phyloP scores from a whole-genome alignment of 257 asterid genomes.

The Dorcoceras hygrometricum region DNA sequence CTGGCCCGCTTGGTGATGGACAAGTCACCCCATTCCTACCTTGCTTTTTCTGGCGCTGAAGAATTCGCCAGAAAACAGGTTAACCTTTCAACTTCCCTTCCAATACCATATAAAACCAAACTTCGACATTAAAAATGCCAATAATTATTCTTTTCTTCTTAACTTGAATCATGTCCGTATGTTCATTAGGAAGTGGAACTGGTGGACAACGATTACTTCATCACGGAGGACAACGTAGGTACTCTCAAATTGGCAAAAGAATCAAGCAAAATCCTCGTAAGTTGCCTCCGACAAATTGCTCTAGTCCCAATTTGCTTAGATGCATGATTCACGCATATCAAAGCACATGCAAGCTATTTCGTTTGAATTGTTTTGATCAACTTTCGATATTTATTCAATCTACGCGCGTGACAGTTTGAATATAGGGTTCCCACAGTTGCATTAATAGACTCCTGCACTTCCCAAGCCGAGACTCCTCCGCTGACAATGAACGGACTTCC shows the following conservation, averaged over 20 bases:
- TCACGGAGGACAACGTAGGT: constrained; percentile 85
- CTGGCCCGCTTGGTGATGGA: constrained; percentile 98
- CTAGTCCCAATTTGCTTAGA: too few relatives aligned
- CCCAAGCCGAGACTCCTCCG: constrained; percentile 55
- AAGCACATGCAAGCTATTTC: too few relatives aligned
- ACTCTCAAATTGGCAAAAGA: constrained; percentile 93
- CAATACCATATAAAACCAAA: too few relatives aligned
- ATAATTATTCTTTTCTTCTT: too few relatives aligned
- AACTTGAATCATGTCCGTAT: neutral
- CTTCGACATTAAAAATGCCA: too few relatives aligned
- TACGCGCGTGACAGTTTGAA: constrained; percentile 50
- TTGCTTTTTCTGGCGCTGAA: constrained; percentile 88
- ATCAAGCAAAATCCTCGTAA: constrained; percentile 76
- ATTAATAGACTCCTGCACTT: constrained; percentile 50
- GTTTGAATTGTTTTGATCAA: too few relatives aligned
- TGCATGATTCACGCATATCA: too few relatives aligned
- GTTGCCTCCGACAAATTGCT: neutral
- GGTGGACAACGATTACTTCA: constrained; percentile 76
- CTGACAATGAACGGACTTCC: constrained; percentile 87
- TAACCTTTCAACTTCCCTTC: too few relatives aligned
- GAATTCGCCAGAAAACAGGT: constrained; percentile 86
- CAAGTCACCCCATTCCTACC: constrained; percentile 91
- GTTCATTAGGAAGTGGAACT: constrained; percentile 71
- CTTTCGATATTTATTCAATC: neutral
- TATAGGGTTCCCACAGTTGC: constrained; percentile 59